Evolutionary conservation across 2,329 filamentous ascomycete genomes (phyloP), one percentile per base, ranked within the genome.

Genomic region (Ceratocystis colombiana): DNA sequence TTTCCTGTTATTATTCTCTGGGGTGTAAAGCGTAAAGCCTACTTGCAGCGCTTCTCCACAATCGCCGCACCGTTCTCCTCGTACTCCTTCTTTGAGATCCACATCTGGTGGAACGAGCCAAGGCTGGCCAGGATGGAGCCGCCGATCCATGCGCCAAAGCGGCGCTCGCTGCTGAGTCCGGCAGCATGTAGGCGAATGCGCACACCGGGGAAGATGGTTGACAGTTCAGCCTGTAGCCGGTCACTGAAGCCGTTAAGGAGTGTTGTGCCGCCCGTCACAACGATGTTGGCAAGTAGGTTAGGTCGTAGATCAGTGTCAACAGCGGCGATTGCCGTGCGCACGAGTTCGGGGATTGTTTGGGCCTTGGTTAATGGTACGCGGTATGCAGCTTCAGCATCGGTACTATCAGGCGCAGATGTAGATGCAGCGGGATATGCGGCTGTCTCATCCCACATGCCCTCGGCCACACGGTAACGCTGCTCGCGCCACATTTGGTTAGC

Each of bases 101-200:
- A 99, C 88, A 99, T 93, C 79, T 99, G 94, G 78, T 99, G 94
- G 78, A 99, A 99, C 15, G 92, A 96, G 8, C 95, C 95, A 77
- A 99, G 76, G 76, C 92, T 96, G 5, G 90, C 92, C 71, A 99
- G 79, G 71, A 99, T 96, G 76, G 91, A 96, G 59, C 94, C 94
- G 61, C 95, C 94, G 71, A 99, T 91, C 93, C 94, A 99, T 62
- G 89, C 87, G 25, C 90, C 92, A 75, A 96, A 97, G 70, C 91
- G 88, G 65, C 95, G 80, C 80, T 99, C 95, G 46, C 88, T 89
- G 0, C 89, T 89, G 71, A 93, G 85, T 20, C 90, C 90, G 0
- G 91, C 88, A 0, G 94, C 90, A 71, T 94, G 88, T 46, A 99
- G 85, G 76, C 94, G 89, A 71, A 97, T 90, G 73, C 90, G 84